Evolutionary conservation across 2,329 filamentous ascomycete genomes (phyloP), one percentile per base, ranked within the genome.

Genomic region (Aspergillus latus): DNA sequence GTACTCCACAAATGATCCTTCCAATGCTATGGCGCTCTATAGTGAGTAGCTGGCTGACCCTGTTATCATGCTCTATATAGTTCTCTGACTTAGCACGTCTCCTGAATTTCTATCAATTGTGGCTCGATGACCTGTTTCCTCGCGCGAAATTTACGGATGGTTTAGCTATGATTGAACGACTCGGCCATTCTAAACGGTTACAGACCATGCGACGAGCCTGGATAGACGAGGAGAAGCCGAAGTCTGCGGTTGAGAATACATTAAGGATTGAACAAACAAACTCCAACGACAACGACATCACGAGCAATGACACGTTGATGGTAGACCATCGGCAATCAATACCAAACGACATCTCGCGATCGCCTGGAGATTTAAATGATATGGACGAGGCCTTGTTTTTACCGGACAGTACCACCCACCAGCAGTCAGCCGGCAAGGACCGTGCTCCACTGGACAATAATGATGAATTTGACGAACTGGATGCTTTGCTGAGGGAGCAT

Each of bases 61-160:
- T 34, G 16, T 16, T 54, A 2, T 44, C 29, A 2, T 47, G 34
- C 16, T 26, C 13, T 16, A 30, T 15, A 30, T 46, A 93, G 87
- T 97, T 94, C 74, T 87, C 88, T 15, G 94, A 99, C 69, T 85
- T 92, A 9, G 84, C 87, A 0, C 85, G 87, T 13, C 82, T 99
- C 26, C 81, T 99, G 47, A 90, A 89, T 26, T 90, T 95, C 70
- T 99, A 97, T 70, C 94, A 97, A 71, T 75, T 96, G 54, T 99
- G 94, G 94, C 88, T 99, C 1, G 93, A 99, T 74, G 92, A 97
- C 68, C 80, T 99, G 10, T 99, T 92, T 68, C 94, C 94, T 10
- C 92, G 95, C 68, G 94, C 93, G 4, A 93, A 92, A 68, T 99
- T 99, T 68, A 83, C 89, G 47, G 94, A 99, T 67, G 94, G 89